Conservation (phyloP, 768 basidiomycete genomes). For the Astraeus odoratus region DNA sequence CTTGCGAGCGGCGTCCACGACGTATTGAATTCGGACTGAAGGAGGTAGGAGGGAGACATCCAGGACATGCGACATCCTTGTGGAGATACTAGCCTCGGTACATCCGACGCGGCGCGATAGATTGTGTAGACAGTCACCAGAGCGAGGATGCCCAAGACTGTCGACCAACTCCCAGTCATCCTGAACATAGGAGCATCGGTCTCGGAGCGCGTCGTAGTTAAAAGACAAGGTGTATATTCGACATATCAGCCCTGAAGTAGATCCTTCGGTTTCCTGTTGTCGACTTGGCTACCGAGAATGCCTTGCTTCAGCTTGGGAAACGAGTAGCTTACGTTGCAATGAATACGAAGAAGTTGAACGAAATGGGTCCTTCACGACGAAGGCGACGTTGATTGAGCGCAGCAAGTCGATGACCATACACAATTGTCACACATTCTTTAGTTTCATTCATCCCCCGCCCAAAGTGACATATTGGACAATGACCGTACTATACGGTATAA, state of each 20-base stretch:
- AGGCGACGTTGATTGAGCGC: not conserved
- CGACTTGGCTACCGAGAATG: too few species aligned
- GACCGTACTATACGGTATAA: constrained; percentile 31
- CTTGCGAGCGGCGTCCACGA: constrained; percentile 65
- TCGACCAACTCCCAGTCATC: constrained; percentile 10
- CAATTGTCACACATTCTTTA: not conserved
- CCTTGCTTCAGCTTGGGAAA: too few species aligned
- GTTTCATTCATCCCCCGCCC: constrained; percentile 30
- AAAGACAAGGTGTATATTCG: too few species aligned
- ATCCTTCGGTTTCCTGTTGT: too few species aligned
- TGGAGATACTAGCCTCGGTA: constrained; percentile 55
- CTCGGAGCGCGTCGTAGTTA: too few species aligned
- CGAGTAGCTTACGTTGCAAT: too few species aligned
- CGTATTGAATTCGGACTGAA: constrained; percentile 58
- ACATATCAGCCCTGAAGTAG: too few species aligned
- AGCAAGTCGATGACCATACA: not conserved
- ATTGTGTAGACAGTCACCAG: constrained; percentile 32
- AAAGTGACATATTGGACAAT: constrained; percentile 21
- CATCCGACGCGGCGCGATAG: constrained; percentile 38
- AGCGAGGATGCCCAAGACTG: constrained; percentile 26
- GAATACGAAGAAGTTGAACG: too few species aligned
- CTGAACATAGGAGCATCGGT: not conserved
- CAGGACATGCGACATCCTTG: constrained; percentile 96
- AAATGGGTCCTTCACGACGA: too few species aligned
- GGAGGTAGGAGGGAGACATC: constrained; percentile 88